phyloP scores from a whole-genome alignment of 2,329 filamentous ascomycete genomes.

The Penicillium sp. region DNA sequence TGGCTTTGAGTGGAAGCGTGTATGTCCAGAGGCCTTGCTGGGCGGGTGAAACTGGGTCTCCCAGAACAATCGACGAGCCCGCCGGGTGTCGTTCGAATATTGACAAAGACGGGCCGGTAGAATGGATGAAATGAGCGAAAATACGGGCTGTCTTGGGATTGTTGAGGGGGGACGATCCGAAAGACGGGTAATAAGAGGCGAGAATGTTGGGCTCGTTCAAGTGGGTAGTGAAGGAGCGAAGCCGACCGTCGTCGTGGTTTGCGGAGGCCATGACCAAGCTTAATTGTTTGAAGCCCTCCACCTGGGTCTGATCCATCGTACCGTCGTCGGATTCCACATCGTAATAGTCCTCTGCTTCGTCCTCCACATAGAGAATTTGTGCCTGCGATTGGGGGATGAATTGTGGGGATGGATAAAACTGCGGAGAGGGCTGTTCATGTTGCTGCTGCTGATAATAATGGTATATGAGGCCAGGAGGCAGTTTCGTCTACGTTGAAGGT shows the following conservation, averaged over 20 bases:
- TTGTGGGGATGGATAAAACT: slow-evolving; percentile 5
- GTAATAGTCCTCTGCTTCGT: slow-evolving; percentile 58
- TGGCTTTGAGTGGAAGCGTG: slow-evolving; percentile 74
- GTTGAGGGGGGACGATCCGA: slow-evolving; percentile 66
- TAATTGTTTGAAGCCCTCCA: slow-evolving; percentile 35
- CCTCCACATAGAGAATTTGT: slow-evolving; percentile 43
- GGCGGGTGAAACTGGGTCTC: slow-evolving; percentile 57
- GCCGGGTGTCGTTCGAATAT: slow-evolving; percentile 78
- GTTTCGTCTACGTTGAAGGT: background rate
- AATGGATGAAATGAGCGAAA: slow-evolving; percentile 87
- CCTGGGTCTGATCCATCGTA: slow-evolving; percentile 38
- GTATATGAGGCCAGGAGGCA: slow-evolving; percentile 2
- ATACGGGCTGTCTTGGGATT: slow-evolving; percentile 75
- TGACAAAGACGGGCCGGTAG: slow-evolving; percentile 80
- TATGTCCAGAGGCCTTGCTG: slow-evolving; percentile 62
- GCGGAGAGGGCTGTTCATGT: slow-evolving; percentile 2
- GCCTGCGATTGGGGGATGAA: slow-evolving; percentile 14
- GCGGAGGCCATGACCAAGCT: slow-evolving; percentile 45
- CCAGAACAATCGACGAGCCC: slow-evolving; percentile 65
- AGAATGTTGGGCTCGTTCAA: slow-evolving; percentile 50
- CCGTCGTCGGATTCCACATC: slow-evolving; percentile 61
- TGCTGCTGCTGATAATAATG: slow-evolving; percentile 15
- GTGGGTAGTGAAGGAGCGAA: slow-evolving; percentile 48
- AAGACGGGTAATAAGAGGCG: slow-evolving; percentile 62
- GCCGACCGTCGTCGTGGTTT: slow-evolving; percentile 45